Evolutionary conservation across 106 monocot genomes (phyloP).

Genomic region (Dactylorhiza incarnata): DNA sequence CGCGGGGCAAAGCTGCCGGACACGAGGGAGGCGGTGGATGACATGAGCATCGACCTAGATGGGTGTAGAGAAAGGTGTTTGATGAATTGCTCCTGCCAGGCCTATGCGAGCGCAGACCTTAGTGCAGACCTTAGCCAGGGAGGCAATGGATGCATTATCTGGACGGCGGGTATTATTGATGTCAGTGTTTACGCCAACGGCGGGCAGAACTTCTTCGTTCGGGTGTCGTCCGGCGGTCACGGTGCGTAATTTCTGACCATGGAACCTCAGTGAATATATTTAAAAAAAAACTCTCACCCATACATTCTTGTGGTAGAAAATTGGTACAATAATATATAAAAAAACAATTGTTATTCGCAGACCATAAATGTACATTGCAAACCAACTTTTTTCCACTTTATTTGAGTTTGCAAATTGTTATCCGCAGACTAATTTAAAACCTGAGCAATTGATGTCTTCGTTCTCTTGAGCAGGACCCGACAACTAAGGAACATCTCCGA

Average conservation of each 20-base stretch:
- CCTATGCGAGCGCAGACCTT: constrained; percentile 33
- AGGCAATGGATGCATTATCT: constrained; percentile 46
- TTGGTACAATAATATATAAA: no score
- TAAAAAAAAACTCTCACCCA: no score
- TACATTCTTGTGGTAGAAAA: no score
- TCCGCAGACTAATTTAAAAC: no score
- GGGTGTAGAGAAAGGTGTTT: constrained; percentile 30
- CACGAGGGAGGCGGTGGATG: constrained; percentile 8
- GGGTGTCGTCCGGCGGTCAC: constrained; percentile 24
- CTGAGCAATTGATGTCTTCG: no score
- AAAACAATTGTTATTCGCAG: no score
- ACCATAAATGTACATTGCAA: no score
- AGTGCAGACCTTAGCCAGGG: neutral
- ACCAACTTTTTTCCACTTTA: no score
- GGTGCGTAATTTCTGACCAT: constrained; percentile 9
- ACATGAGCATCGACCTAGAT: constrained; percentile 17
- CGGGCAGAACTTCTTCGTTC: constrained; percentile 40
- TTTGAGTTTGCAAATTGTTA: no score
- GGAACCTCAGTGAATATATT: no score
- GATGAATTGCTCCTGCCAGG: constrained; percentile 51
- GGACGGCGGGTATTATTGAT: constrained; percentile 33
- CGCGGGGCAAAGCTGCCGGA: constrained; percentile 29
- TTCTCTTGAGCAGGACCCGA: no score
- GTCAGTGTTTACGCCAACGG: constrained; percentile 16
- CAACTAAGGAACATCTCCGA: no score